A percentile compares a stretch with the other conserved stretches of the same genome.
Conservation (phyloP, 2,329 filamentous ascomycete genomes). For the Monilinia fructigena region DNA sequence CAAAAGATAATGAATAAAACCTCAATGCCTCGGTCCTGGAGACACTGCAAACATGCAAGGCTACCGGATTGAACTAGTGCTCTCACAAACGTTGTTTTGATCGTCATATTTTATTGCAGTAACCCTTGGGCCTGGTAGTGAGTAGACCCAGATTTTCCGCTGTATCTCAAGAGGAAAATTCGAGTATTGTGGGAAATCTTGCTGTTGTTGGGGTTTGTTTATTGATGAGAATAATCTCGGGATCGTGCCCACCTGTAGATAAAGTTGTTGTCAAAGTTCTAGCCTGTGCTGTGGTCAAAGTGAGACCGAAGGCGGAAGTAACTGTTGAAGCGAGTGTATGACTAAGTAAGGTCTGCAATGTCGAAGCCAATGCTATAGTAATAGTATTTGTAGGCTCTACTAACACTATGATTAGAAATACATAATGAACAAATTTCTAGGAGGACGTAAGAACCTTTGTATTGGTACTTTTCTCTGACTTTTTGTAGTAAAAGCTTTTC, state of each 20-base stretch:
- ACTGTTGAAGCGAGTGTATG: neutral
- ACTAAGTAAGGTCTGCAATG: neutral
- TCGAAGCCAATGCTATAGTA: neutral
- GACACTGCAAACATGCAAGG: neutral
- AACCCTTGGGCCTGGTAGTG: conserved; percentile 1
- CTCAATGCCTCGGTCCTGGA: neutral
- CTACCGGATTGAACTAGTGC: conserved; percentile 1
- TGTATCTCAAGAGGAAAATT: conserved; percentile 8
- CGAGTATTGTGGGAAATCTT: neutral
- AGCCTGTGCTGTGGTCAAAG: neutral
- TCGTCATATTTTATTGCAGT: neutral
- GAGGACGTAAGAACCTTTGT: neutral
- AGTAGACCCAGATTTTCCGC: conserved; percentile 1
- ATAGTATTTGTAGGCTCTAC: neutral
- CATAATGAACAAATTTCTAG: no score
- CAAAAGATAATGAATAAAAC: conserved; percentile 9
- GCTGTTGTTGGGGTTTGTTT: neutral
- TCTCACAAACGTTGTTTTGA: neutral
- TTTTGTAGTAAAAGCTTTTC: conserved; percentile 1
- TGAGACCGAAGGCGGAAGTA: neutral
- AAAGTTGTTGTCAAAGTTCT: neutral
- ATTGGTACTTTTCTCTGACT: neutral
- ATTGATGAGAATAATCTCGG: neutral
- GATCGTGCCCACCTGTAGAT: neutral
- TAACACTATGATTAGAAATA: neutral